Evolutionary conservation across 495 filamentous ascomycete genomes (phyloP).

Genomic region (Hypoxylon trugodes): DNA sequence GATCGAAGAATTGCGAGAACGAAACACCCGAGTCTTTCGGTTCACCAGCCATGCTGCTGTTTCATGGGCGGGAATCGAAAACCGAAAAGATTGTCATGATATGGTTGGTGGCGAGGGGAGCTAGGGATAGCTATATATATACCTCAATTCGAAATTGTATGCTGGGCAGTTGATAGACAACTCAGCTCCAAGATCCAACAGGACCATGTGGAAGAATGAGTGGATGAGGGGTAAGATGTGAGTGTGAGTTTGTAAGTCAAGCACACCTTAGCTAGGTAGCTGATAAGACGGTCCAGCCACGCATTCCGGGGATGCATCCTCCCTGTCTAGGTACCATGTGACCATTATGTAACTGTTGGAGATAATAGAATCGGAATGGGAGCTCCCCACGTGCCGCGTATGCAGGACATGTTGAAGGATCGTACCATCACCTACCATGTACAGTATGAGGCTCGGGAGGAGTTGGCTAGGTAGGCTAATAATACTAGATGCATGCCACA

Average conservation of each 20-base stretch:
- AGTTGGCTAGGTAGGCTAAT: slow-evolving; percentile 27
- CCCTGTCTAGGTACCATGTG: no score
- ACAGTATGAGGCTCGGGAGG: slow-evolving; percentile 18
- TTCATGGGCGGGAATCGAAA: background rate
- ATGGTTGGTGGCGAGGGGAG: background rate
- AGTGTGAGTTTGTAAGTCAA: background rate
- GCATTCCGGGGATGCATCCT: no score
- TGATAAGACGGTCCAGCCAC: slow-evolving; percentile 38
- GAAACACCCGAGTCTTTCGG: slow-evolving; percentile 36
- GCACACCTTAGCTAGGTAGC: slow-evolving; percentile 6
- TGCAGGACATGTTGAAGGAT: slow-evolving; percentile 27
- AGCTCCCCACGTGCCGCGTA: slow-evolving; percentile 25
- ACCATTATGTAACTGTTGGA: slow-evolving; percentile 35
- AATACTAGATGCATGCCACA: slow-evolving; percentile 20
- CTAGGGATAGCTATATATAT: slow-evolving; percentile 7
- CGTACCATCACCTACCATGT: slow-evolving; percentile 1
- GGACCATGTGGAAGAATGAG: slow-evolving; percentile 31
- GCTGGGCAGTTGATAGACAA: background rate
- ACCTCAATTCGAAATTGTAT: slow-evolving; percentile 7
- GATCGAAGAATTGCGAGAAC: slow-evolving; percentile 38
- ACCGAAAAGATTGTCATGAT: slow-evolving; percentile 9
- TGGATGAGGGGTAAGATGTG: slow-evolving; percentile 40
- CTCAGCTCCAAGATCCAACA: background rate
- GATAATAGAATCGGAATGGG: slow-evolving; percentile 3
- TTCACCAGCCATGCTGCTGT: slow-evolving; percentile 30